phyloP scores from a whole-genome alignment of 2,329 filamentous ascomycete genomes.

The Fusarium albosuccineum region DNA sequence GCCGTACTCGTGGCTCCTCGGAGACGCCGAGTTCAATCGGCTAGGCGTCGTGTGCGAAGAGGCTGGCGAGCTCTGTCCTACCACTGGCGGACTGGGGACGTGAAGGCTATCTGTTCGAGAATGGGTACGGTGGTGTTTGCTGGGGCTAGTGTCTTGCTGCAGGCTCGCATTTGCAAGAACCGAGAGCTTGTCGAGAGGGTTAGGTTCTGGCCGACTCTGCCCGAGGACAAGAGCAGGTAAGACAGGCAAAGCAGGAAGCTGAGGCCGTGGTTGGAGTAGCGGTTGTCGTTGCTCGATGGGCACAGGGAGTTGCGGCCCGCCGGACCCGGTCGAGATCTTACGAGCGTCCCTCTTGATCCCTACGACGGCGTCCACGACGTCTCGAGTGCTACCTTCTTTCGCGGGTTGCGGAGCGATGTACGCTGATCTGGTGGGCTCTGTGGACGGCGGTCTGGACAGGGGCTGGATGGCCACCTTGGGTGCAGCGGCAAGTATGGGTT shows the following conservation, averaged over 20 bases:
- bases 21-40: conserved; percentile 42
- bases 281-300: conserved; percentile 39
- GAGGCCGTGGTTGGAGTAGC: conserved; percentile 40
- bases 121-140: conserved; percentile 38
- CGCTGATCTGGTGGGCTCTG: conserved; percentile 29
- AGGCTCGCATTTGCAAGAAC: conserved; percentile 55
- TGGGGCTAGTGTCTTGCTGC: conserved; percentile 45
- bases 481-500: conserved; percentile 13
- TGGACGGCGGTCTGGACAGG: conserved; percentile 36
- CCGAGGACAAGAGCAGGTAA: conserved; percentile 44
- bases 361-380: conserved; percentile 45
- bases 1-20: conserved; percentile 40
- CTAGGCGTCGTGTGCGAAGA: conserved; percentile 41
- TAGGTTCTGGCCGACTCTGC: conserved; percentile 38
- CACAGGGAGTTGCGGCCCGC: conserved; percentile 20
- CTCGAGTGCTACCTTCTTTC: conserved; percentile 43
- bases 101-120: conserved; percentile 41
- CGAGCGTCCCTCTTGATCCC: conserved; percentile 44
- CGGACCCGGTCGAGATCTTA: conserved; percentile 15
- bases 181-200: conserved; percentile 52
- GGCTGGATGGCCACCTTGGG: conserved; percentile 41
- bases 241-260: conserved; percentile 31
- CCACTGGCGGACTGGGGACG: conserved; percentile 40
- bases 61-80: conserved; percentile 39
- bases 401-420: conserved; percentile 24